Percentiles rank a stretch among this genome's conserved stretches.
phyloP scores from a whole-genome alignment of 2,329 filamentous ascomycete genomes.

The Aspergillus proliferans region DNA sequence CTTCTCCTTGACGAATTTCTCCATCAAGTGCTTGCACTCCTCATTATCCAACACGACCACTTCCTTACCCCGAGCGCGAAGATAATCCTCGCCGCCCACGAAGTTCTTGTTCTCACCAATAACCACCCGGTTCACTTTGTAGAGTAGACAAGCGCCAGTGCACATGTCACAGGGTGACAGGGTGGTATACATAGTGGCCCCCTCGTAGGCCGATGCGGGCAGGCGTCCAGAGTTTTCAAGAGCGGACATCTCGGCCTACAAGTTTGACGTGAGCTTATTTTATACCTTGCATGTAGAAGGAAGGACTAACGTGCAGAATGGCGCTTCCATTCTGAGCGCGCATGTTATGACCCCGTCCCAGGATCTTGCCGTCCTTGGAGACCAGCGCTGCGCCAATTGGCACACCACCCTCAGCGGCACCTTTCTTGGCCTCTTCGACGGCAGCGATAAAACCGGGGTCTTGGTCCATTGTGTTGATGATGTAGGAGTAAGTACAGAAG shows the following conservation, averaged over 20 bases:
- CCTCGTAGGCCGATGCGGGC: conserved; percentile 61
- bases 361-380: conserved; percentile 61
- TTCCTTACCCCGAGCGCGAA: conserved; percentile 62
- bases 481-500: neutral
- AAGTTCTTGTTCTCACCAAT: conserved; percentile 74
- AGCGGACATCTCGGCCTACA: conserved; percentile 68
- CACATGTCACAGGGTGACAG: conserved; percentile 78
- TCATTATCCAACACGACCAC: conserved; percentile 63
- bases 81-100: conserved; percentile 64
- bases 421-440: conserved; percentile 51
- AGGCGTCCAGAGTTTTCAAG: conserved; percentile 68
- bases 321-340: conserved; percentile 65
- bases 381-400: conserved; percentile 58
- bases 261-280: neutral
- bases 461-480: conserved; percentile 25
- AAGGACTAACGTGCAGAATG: conserved; percentile 59
- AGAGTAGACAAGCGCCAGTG: conserved; percentile 70
- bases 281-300: neutral
- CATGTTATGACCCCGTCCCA: conserved; percentile 70
- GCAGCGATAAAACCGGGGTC: conserved; percentile 53
- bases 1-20: conserved; percentile 64
- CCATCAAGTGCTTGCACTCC: conserved; percentile 64
- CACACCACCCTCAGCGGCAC: conserved; percentile 52
- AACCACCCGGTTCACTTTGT: conserved; percentile 67
- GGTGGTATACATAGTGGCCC: conserved; percentile 77